phyloP scores from a whole-genome alignment of 1,284 basidiomycete genomes.

The Porogramme epimiltina region DNA sequence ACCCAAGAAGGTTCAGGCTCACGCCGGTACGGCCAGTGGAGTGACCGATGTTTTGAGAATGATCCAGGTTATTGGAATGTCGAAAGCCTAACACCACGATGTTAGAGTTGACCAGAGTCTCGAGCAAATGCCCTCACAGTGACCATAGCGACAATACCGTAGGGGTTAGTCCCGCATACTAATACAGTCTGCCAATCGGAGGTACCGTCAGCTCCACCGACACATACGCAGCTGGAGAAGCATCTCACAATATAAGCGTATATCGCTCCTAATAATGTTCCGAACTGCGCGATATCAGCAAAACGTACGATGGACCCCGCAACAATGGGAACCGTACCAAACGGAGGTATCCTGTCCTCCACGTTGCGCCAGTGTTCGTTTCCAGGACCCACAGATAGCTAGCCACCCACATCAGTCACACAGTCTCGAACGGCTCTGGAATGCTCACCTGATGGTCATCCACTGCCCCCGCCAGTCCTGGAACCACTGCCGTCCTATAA shows the following conservation, averaged over 20 bases:
- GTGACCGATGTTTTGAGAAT: slow-evolving; percentile 42
- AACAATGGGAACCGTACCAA: slow-evolving; percentile 33
- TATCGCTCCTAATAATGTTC: slow-evolving; percentile 46
- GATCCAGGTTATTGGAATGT: slow-evolving; percentile 50
- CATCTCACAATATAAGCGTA: slow-evolving; percentile 47
- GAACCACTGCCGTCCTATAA: slow-evolving; percentile 42
- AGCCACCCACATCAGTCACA: background rate
- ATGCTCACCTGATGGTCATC: slow-evolving; percentile 44
- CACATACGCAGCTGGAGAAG: background rate
- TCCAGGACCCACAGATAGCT: slow-evolving; percentile 53
- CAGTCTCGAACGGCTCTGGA: background rate
- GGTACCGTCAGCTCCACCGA: background rate
- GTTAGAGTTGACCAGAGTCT: background rate
- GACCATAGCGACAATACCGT: slow-evolving; percentile 43
- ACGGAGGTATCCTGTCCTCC: slow-evolving; percentile 48
- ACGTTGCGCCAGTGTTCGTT: slow-evolving; percentile 54
- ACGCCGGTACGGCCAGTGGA: slow-evolving; percentile 50
- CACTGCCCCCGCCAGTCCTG: slow-evolving; percentile 43
- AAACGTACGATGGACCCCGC: no score
- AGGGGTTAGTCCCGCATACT: slow-evolving; percentile 45
- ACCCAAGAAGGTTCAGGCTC: slow-evolving; percentile 19
- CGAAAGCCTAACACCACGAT: slow-evolving; percentile 36
- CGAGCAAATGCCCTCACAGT: slow-evolving; percentile 35
- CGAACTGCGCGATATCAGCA: slow-evolving; percentile 33
- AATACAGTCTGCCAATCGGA: slow-evolving; percentile 40